Percentiles rank a stretch among this genome's conserved stretches.
Conservation (phyloP, 768 basidiomycete species). For the Podaxis sp. region DNA sequence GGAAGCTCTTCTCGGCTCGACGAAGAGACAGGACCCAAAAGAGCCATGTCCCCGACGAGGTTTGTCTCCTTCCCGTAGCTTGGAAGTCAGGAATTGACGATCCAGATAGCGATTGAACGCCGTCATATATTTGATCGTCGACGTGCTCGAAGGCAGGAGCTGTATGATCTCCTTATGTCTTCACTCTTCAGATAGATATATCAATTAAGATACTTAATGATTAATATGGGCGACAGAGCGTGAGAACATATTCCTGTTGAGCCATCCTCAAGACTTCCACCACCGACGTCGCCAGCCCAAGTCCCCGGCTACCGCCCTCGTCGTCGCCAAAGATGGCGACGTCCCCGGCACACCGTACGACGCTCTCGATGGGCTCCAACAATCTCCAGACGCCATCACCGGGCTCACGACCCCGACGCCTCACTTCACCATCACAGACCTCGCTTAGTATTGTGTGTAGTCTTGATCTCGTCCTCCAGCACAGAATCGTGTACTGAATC, state of each 20-base stretch:
- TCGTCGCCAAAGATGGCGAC: constrained; percentile 21
- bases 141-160: background rate
- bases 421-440: constrained; percentile 26
- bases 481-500: background rate
- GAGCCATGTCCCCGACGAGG: background rate
- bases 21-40: background rate
- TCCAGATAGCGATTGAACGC: background rate
- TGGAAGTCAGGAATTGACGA: background rate
- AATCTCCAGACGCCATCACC: constrained; percentile 21
- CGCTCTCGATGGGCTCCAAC: constrained; percentile 22
- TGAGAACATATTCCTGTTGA: constrained; percentile 9
- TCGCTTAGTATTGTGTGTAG: constrained; percentile 14
- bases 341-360: constrained; percentile 23
- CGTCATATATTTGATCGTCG: background rate
- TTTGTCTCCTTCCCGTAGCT: background rate
- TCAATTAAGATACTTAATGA: background rate
- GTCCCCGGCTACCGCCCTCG: constrained; percentile 8
- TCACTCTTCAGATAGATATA: background rate
- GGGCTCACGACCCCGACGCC: constrained; percentile 25
- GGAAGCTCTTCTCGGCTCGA: background rate
- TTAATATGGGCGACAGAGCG: background rate
- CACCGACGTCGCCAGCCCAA: background rate
- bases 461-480: background rate
- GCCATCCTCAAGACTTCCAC: constrained; percentile 4
- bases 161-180: background rate